Base-by-base conservation (phyloP, 805 yeast species). In the Metschnikowia reukaufii region DNA sequence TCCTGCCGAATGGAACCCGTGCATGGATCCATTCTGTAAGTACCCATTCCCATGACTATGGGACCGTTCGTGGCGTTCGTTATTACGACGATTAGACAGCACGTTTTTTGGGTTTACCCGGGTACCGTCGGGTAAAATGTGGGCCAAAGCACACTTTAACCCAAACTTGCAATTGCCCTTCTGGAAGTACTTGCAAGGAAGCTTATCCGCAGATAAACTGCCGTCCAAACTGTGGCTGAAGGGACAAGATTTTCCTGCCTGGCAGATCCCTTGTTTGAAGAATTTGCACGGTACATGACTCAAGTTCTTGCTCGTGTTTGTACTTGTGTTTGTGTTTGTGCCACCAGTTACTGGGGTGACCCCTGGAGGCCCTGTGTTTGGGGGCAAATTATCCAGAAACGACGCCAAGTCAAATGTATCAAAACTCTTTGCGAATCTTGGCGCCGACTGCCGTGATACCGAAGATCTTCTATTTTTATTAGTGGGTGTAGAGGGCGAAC, bases 141-240 rank as follows among this genome's bases (percentile, higher is more conserved):
- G 99, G 6, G 96, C 96, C 59, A 92, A 78, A 1, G 97, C 98
- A 72, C 99, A 92, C 60, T 90, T 91, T 42, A 81, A 72, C 4
- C 99, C 99, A 66, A 92, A 92, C 68, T 90, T 90, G 68, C 99
- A 92, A 62, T 90, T 89, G n/a, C 98, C 98, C 68, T 88, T 88
- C 60, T 86, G 94, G 65, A 88, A 92, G 67, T 91, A 92, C 73
- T 90, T 91, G 75, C 99, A 92, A 6, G 91, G 88, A 36, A 77
- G 71, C 38, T 74, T 66, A 40, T 78, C 83, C n/a, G 75, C 74
- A 25, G 70, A 71, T 30, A 71, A 67, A n/a, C 74, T 63, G 4
- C 78, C 73, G 45, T 84, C 86, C 42, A 80, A 61, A 39, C 85
- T 76, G 64, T 92, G 99, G 29, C 94, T 83, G 63, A 92, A 92